Conservation (phyloP, 257 asterid genomes). For the Rehmannia glutinosa region DNA sequence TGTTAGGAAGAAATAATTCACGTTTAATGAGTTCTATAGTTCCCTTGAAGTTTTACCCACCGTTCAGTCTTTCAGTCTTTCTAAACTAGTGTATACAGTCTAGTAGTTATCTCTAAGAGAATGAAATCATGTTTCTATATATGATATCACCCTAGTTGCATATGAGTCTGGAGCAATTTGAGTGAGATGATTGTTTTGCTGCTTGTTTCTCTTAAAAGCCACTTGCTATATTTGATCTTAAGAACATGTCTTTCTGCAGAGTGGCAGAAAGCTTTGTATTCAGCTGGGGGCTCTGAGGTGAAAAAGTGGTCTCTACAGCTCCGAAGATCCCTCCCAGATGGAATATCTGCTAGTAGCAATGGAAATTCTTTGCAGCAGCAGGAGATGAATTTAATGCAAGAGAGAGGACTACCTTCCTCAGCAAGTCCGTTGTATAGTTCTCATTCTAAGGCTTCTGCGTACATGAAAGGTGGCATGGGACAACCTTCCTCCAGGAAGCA, state of each 20-base stretch:
- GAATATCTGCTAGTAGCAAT: slow-evolving; percentile 75
- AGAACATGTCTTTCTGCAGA: slow-evolving; percentile 40
- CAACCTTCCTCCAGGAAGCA: slow-evolving; percentile 87
- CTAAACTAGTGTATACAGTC: no score
- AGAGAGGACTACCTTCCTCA: slow-evolving; percentile 66
- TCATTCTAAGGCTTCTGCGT: slow-evolving; percentile 72
- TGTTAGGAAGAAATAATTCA: not conserved
- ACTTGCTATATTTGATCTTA: slow-evolving; percentile 13
- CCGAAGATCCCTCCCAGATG: slow-evolving; percentile 84
- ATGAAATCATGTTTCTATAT: not conserved
- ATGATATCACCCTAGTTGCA: not conserved
- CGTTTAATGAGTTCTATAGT: not conserved
- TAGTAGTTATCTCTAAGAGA: not conserved
- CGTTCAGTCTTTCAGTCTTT: no score
- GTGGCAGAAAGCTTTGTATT: slow-evolving; percentile 97
- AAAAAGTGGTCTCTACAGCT: slow-evolving; percentile 98
- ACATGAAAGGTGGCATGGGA: slow-evolving; percentile 75
- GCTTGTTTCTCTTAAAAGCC: slow-evolving; percentile 1
- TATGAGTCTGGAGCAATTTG: not conserved
- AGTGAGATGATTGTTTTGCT: slow-evolving; percentile 4
- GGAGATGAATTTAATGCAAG: slow-evolving; percentile 80
- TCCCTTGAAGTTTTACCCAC: not conserved
- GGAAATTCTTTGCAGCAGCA: slow-evolving; percentile 85
- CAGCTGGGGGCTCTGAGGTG: slow-evolving; percentile 94
- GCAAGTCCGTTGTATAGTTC: slow-evolving; percentile 65